Conservation (phyloP, 1,284 basidiomycete genomes). For the Sporisorium sorghi region DNA sequence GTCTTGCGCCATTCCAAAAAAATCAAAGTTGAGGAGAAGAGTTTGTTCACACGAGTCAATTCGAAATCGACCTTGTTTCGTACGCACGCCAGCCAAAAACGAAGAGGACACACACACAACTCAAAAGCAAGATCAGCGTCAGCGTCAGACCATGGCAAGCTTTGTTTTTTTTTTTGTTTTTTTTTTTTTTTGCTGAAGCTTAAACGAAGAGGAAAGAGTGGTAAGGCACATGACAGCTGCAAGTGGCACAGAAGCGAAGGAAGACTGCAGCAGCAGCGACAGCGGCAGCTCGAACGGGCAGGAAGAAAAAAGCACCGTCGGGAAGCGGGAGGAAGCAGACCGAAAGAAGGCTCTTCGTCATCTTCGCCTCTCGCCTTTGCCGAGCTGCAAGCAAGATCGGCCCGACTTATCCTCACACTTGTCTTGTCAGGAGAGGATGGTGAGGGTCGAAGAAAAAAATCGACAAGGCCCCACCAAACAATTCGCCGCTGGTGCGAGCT, state of each 20-base stretch:
- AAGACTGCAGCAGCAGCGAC: too few species aligned
- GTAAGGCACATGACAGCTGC: constrained; percentile 4
- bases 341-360: too few species aligned
- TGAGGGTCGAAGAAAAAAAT: too few species aligned
- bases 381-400: not conserved
- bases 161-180: not conserved
- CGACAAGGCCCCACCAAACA: constrained; percentile 3
- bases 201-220: not conserved
- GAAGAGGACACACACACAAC: not conserved
- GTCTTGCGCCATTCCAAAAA: too few species aligned
- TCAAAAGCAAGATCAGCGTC: too few species aligned
- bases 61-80: constrained; percentile 7
- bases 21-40: not conserved
- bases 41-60: not conserved
- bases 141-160: not conserved
- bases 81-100: not conserved
- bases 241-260: not conserved
- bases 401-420: too few species aligned
- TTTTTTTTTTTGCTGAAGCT: too few species aligned
- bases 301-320: not conserved
- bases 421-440: too few species aligned
- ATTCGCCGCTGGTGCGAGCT: constrained; percentile 1
- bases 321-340: not conserved
- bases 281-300: too few species aligned
- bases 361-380: not conserved